Conservation (phyloP, 352 stramenopile species). For the Globisporangium paroecandrum region DNA sequence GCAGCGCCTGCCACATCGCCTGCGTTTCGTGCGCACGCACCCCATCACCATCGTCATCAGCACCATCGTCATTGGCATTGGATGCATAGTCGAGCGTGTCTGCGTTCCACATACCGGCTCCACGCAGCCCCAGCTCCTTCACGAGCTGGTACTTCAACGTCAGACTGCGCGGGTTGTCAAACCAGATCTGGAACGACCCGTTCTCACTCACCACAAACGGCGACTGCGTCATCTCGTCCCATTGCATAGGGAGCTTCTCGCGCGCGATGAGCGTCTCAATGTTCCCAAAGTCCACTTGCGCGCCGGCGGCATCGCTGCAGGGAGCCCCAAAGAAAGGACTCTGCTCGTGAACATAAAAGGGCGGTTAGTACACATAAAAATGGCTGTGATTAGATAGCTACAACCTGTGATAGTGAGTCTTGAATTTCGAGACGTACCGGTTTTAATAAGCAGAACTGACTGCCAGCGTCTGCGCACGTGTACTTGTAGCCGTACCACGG, state of each 20-base stretch:
- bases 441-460: conserved; percentile 27
- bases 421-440: conserved; percentile 14
- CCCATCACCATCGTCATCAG: background rate
- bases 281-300: conserved; percentile 58
- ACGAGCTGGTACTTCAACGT: conserved; percentile 55
- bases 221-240: conserved; percentile 52
- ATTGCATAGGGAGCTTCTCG: conserved; percentile 31
- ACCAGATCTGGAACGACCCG: conserved; percentile 58
- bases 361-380: background rate
- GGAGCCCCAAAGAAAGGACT: conserved; percentile 67
- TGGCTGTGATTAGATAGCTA: background rate
- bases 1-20: conserved; percentile 54
- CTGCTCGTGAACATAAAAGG: conserved; percentile 20
- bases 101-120: conserved; percentile 82
- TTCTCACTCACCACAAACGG: conserved; percentile 22
- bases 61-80: background rate
- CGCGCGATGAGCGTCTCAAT: conserved; percentile 36
- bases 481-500: conserved; percentile 92
- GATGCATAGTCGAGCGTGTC: conserved; percentile 64
- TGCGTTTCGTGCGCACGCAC: conserved; percentile 27
- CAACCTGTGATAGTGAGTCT: background rate
- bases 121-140: conserved; percentile 40
- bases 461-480: conserved; percentile 33
- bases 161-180: conserved; percentile 64
- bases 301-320: conserved; percentile 71